Conservation (phyloP, 2,329 filamentous ascomycete species). For the Pseudogymnoascus verrucosus region DNA sequence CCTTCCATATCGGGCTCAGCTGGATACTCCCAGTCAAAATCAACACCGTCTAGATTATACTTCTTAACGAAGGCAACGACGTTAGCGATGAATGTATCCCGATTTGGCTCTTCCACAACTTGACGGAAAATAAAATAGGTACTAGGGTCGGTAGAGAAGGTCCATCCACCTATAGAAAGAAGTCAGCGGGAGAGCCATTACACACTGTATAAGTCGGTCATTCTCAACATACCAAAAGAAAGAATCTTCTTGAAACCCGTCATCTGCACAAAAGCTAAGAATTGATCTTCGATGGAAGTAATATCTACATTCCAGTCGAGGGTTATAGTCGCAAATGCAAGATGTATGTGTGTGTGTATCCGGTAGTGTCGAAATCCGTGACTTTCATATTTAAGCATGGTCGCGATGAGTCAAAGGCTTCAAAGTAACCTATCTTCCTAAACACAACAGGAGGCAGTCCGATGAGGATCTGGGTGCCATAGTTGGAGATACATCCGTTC, state of each 20-base stretch:
- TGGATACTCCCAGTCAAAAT: slow-evolving; percentile 29
- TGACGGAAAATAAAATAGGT: slow-evolving; percentile 34
- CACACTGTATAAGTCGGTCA: no score
- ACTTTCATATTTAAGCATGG: slow-evolving; percentile 15
- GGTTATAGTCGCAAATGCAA: no score
- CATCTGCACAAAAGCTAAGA: slow-evolving; percentile 14
- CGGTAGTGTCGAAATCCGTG: no score
- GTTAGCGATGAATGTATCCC: slow-evolving; percentile 27
- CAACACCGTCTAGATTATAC: slow-evolving; percentile 27
- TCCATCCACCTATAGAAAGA: slow-evolving; percentile 37
- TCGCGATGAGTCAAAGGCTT: slow-evolving; percentile 15
- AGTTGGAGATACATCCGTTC: slow-evolving; percentile 31
- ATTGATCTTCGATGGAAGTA: no score
- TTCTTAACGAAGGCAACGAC: slow-evolving; percentile 30
- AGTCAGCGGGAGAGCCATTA: no score
- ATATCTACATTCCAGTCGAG: no score
- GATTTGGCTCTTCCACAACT: slow-evolving; percentile 28
- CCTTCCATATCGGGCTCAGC: slow-evolving; percentile 30
- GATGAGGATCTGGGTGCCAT: slow-evolving; percentile 22
- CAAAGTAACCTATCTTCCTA: no score
- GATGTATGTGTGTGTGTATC: no score
- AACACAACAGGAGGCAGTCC: slow-evolving; percentile 17
- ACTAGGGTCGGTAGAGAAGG: slow-evolving; percentile 31
- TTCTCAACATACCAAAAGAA: no score
- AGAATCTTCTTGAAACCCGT: no score